Evolutionary conservation across 2,329 filamentous ascomycete species (phyloP).

Genomic region (Botrytis hyacinthi): DNA sequence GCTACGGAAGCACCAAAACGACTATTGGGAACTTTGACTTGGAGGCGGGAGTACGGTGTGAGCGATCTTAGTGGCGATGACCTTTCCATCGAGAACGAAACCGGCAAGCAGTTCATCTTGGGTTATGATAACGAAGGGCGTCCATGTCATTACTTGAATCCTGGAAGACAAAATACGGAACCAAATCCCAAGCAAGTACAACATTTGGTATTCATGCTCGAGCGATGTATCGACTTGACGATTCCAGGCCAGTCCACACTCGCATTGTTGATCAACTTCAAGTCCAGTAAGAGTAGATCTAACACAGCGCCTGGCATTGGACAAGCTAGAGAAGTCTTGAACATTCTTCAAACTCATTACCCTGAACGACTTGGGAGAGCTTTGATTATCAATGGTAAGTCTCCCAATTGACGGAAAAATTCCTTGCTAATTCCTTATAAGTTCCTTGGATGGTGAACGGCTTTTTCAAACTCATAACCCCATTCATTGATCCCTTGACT

Average conservation of each 20-base stretch:
- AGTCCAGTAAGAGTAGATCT: constrained; percentile 69
- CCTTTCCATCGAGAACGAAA: constrained; percentile 92
- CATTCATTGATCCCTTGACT: constrained; percentile 94
- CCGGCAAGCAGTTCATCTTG: constrained; percentile 87
- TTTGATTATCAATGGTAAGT: constrained; percentile 80
- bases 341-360: constrained; percentile 93
- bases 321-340: constrained; percentile 78
- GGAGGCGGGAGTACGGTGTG: constrained; percentile 88
- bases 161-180: constrained; percentile 89
- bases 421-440: constrained; percentile 40
- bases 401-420: background rate
- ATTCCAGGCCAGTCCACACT: constrained; percentile 82
- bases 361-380: constrained; percentile 87
- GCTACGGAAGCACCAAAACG: constrained; percentile 72
- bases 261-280: constrained; percentile 89
- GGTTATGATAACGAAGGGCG: constrained; percentile 83
- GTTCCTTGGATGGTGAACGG: constrained; percentile 88
- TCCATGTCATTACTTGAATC: constrained; percentile 89
- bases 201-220: constrained; percentile 94
- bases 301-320: constrained; percentile 71
- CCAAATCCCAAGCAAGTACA: constrained; percentile 82
- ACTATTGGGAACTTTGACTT: constrained; percentile 76
- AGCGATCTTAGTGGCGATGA: constrained; percentile 74
- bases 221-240: constrained; percentile 85
- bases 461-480: constrained; percentile 94